A percentile compares a stretch with the other conserved stretches of the same genome.
These are phyloP conservation scores for Galeopsis tetrahit DNA, from an alignment of 257 asterid genomes.

Conservation along the genomic window DNA sequence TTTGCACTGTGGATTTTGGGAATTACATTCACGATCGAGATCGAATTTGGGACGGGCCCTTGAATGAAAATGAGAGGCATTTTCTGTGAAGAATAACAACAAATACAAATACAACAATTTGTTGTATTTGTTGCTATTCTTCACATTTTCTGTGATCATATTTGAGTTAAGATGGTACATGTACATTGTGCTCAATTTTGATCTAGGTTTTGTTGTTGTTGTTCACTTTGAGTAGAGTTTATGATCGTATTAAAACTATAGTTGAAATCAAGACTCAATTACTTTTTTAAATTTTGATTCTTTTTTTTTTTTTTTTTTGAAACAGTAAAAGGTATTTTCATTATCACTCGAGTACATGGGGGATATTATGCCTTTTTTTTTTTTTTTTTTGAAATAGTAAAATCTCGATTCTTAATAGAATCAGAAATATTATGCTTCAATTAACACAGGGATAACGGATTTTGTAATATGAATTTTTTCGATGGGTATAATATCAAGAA, in stretches of 20 bases:
- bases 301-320: too few relatives aligned
- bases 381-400: too few relatives aligned
- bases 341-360: too few relatives aligned
- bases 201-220: not conserved
- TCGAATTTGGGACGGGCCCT: slow-evolving; percentile 28
- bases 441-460: not conserved
- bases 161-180: slow-evolving; percentile 31
- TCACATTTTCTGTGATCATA: too few relatives aligned
- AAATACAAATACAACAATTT: too few relatives aligned
- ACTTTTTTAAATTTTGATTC: not conserved
- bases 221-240: not conserved
- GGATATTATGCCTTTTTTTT: too few relatives aligned
- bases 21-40: slow-evolving; percentile 19
- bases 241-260: slow-evolving; percentile 1
- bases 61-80: not conserved
- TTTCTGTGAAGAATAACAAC: too few relatives aligned
- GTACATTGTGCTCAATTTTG: not conserved
- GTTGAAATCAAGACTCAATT: not conserved
- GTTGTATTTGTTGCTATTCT: too few relatives aligned
- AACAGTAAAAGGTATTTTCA: too few relatives aligned
- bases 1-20: slow-evolving; percentile 17
- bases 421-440: not conserved
- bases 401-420: not conserved
- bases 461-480: slow-evolving; percentile 2
- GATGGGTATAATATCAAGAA: not conserved